Evolutionary conservation across 1,284 basidiomycete genomes (phyloP), one percentile per base, ranked within the genome.

Genomic region (Caloboletus inedulis): DNA sequence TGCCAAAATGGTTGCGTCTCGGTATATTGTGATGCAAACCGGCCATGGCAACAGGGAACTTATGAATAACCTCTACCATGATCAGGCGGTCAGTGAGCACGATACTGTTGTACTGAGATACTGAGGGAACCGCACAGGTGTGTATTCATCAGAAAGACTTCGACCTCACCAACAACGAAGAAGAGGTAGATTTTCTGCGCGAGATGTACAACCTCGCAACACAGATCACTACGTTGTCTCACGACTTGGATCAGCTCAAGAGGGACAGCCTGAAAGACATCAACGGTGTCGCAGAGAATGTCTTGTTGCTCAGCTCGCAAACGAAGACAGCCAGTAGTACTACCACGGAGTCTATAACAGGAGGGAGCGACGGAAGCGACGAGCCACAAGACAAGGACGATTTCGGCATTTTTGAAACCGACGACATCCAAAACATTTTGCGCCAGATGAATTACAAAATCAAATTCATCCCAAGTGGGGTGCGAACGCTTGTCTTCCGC

Each of bases 361-460:
- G 10, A 29, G 29, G 10, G 2, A 9, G 7, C 29, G 9, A 29
- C 1, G 10, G 1, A 9, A 1, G 1, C 4, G 16, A 14, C 0
- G 27, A 3, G 9, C 3, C 2, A 36, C 30, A 52, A n/a, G 49
- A 57, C n/a, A 27, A 37, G 19, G 23, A 47, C 4, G 12, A 19
- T 7, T 25, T 48, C 0, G 47, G 40, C 1, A 4, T 59, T 10
- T 59, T 58, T 10, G 31, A 49, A 2, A 27, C 31, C 0, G 30
- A 56, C 0, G 53, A 37, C 40, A 40, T 59, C 3, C 48, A 59
- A 19, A 23, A 27, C 3, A 8, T 58, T 18, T 21, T 51, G 40
- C 8, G 1, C 1, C 7, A 40, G 25, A 59, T 51, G 49, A 16
- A 48, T 34, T 54, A 57, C 25, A 18, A 46, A 31, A 45, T 59